These are phyloP conservation scores for Annona cherimola DNA, from an alignment of 164 flowering plant genomes.

Conservation along the genomic window DNA sequence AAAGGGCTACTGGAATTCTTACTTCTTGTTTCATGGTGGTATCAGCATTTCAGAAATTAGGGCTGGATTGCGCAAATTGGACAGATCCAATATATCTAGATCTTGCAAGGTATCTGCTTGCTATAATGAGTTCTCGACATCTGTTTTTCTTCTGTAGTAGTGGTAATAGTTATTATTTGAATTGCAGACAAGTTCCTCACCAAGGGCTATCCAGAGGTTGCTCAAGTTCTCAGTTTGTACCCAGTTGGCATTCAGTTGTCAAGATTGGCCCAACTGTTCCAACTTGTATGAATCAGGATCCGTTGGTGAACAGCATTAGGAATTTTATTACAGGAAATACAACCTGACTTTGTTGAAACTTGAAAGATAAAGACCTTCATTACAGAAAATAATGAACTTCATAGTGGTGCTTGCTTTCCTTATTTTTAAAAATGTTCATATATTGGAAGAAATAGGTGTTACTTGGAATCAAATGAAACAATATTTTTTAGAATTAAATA, in stretches of 20 bases:
- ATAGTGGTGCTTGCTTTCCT: no score
- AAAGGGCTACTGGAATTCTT: background rate
- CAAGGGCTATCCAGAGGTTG: background rate
- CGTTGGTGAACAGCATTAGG: background rate
- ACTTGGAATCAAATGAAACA: no score
- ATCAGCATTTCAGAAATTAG: constrained; percentile 80
- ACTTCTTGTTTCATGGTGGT: constrained; percentile 4
- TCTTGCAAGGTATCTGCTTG: constrained; percentile 61
- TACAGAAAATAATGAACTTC: no score
- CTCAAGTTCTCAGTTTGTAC: background rate
- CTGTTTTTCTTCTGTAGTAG: background rate
- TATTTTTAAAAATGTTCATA: no score
- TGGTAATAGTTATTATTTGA: background rate
- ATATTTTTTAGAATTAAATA: no score
- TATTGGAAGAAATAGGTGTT: no score
- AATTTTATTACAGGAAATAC: no score
- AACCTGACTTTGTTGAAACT: no score
- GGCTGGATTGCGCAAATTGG: constrained; percentile 97
- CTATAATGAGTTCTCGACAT: background rate
- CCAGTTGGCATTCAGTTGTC: background rate
- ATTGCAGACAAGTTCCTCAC: background rate
- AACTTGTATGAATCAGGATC: background rate
- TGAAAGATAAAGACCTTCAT: no score
- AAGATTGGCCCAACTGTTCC: background rate
- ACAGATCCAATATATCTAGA: constrained; percentile 76